These are phyloP conservation scores for Hypoxylon sp. DNA, from an alignment of 2,329 filamentous ascomycete genomes.

Conservation along the genomic window DNA sequence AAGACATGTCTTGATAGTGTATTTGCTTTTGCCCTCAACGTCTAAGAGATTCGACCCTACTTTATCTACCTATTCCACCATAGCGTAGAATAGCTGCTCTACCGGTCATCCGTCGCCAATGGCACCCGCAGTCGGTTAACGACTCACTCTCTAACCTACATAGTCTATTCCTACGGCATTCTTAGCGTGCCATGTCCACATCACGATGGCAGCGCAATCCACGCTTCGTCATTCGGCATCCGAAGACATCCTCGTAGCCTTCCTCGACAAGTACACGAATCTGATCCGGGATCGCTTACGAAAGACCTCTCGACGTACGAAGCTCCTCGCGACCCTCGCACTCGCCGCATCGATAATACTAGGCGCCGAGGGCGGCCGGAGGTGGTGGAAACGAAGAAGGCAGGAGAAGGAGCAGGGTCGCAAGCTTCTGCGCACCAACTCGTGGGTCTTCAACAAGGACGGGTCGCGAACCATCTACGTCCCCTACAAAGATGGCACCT, in stretches of 20 bases:
- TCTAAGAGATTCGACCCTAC: slow-evolving; percentile 1
- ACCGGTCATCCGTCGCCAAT: slow-evolving; percentile 28
- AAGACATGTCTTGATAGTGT: slow-evolving; percentile 15
- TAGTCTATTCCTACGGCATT: slow-evolving; percentile 15
- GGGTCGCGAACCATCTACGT: slow-evolving; percentile 95
- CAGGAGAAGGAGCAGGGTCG: slow-evolving; percentile 84
- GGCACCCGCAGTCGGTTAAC: slow-evolving; percentile 31
- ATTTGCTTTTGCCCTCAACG: slow-evolving; percentile 10
- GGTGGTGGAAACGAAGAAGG: slow-evolving; percentile 75
- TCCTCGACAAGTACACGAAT: slow-evolving; percentile 67
- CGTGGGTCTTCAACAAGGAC: slow-evolving; percentile 91
- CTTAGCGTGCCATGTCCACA: slow-evolving; percentile 25
- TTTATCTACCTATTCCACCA: background rate
- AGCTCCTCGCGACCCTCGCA: slow-evolving; percentile 77
- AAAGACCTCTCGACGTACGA: slow-evolving; percentile 73
- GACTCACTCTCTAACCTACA: too few relatives aligned
- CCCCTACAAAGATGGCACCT: slow-evolving; percentile 85
- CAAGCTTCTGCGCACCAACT: slow-evolving; percentile 87
- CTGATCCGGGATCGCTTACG: slow-evolving; percentile 63
- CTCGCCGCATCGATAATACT: slow-evolving; percentile 81
- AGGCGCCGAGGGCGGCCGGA: slow-evolving; percentile 78
- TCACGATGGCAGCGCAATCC: slow-evolving; percentile 83
- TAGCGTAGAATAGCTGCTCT: background rate
- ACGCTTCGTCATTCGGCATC: slow-evolving; percentile 73
- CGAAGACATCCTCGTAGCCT: slow-evolving; percentile 71